Conservation (phyloP, 345 rosid genomes). For the Kandelia obovata region DNA sequence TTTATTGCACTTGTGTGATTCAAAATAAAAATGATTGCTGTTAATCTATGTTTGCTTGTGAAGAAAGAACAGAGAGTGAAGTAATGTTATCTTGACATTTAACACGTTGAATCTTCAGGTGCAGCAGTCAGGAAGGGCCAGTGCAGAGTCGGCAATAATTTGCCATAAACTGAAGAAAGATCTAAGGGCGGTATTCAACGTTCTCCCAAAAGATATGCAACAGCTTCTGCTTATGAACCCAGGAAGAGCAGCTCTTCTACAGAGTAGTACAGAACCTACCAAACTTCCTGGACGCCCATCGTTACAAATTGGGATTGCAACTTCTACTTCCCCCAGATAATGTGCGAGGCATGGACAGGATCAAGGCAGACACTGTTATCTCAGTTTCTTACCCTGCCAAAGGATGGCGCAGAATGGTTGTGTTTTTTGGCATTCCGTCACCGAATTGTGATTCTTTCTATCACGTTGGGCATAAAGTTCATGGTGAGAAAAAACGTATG, state of each 20-base stretch:
- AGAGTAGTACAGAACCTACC: constrained; percentile 26
- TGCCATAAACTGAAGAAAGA: constrained; percentile 73
- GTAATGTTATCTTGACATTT: constrained; percentile 4
- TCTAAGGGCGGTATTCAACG: constrained; percentile 61
- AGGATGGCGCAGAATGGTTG: constrained; percentile 10
- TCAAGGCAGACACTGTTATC: constrained; percentile 14
- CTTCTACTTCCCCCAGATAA: constrained; percentile 28
- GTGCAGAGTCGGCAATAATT: constrained; percentile 39
- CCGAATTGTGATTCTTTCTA: constrained; percentile 20
- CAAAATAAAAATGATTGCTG: neutral
- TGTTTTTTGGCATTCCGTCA: constrained; percentile 11
- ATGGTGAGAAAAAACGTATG: constrained; percentile 29
- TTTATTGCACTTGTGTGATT: too few species aligned
- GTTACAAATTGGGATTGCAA: constrained; percentile 19
- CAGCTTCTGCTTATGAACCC: constrained; percentile 86
- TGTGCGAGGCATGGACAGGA: neutral
- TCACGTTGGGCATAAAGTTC: constrained; percentile 8
- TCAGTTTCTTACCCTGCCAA: constrained; percentile 15
- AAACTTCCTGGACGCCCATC: constrained; percentile 32
- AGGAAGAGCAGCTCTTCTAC: constrained; percentile 68
- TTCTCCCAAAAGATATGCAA: constrained; percentile 84
- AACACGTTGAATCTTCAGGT: constrained; percentile 35
- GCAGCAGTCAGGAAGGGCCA: constrained; percentile 44
- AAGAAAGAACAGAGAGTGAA: neutral
- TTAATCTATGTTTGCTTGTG: neutral